Base-by-base conservation (phyloP, 2,329 filamentous ascomycete genomes). In the Blastomyces gilchristii region DNA sequence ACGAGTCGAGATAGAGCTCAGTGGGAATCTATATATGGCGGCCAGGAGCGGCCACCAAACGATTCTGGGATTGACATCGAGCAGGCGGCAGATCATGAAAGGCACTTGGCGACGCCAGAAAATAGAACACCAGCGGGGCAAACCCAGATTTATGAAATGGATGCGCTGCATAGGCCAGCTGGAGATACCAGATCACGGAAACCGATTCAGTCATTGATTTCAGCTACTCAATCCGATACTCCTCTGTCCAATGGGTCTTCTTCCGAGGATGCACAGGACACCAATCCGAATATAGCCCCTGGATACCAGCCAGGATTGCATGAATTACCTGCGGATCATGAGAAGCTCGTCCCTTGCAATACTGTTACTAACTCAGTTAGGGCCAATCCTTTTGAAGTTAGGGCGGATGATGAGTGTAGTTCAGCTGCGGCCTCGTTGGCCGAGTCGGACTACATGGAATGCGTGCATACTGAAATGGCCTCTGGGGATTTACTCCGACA, bases 1-100 rank as follows among this genome's bases (percentile, higher is more conserved):
- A 80, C 78, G 54, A 71, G 75, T 45, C 70, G 71, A 41, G 79
- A 81, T 50, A 73, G 78, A 47, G 71, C 71, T 34, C 71, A 85
- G 65, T 97, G 92, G 92, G 92, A 97, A 72, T 83, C 83, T 6
- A 79, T 83, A 1, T 94, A 96, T 68, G 89, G 50, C n/a, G 50
- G 43, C 5, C n/a, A 49, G 88, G 0, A 80, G 88, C 66, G 84
- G 83, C 63, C 75, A 78, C 34, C 68, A 73, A 53, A 65, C 63
- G 28, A 78, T 74, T 25, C 76, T 73, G 39, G 69, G 70, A 28
- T 70, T 68, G 57, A 73, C 67, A 56, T 62, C 12, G 58, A 9
- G 16, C 41, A 22, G 7, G 14, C 25, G 9, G 25, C 37, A 18
- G 31, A 1, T 7, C 43, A 59, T 18, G 31, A 37, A 22, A 59